Evolutionary conservation across 1,284 basidiomycete species (phyloP).

Genomic region (Ceratobasidium sp.): DNA sequence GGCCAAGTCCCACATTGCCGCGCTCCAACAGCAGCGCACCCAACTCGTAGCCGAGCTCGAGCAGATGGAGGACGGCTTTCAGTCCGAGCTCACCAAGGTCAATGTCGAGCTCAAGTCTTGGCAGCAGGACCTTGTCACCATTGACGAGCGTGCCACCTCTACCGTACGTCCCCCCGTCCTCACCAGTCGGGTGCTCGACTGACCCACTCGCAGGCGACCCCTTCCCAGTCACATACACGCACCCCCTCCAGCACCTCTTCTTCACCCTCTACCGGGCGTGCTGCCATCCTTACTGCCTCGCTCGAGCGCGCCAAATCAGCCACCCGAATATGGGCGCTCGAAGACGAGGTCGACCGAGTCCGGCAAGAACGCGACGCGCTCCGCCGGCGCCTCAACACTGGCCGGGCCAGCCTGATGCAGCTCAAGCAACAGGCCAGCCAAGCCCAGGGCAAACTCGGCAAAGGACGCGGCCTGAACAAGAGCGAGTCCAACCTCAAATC

Average conservation of each 20-base stretch:
- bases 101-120: constrained; percentile 12
- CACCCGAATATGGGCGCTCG: constrained; percentile 33
- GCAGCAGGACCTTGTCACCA: constrained; percentile 1
- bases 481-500: constrained; percentile 21
- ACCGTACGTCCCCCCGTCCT: background rate
- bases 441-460: background rate
- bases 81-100: constrained; percentile 27
- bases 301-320: constrained; percentile 34
- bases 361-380: constrained; percentile 26
- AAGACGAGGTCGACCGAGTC: constrained; percentile 36
- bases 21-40: constrained; percentile 19
- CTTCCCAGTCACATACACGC: constrained; percentile 4
- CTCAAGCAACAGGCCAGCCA: constrained; percentile 34
- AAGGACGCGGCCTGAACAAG: constrained; percentile 20
- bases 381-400: constrained; percentile 9
- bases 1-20: constrained; percentile 26
- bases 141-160: background rate
- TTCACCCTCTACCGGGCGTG: background rate
- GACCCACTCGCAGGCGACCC: background rate
- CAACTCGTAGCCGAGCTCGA: constrained; percentile 29
- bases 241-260: background rate
- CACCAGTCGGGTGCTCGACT: background rate
- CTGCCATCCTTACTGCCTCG: background rate
- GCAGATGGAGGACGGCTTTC: constrained; percentile 36
- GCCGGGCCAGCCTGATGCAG: constrained; percentile 22